Percentiles rank a stretch among this genome's conserved stretches.
These are phyloP conservation scores for Aspergillus tamarii DNA, from an alignment of 2,329 filamentous ascomycete species.

Conservation along the genomic window DNA sequence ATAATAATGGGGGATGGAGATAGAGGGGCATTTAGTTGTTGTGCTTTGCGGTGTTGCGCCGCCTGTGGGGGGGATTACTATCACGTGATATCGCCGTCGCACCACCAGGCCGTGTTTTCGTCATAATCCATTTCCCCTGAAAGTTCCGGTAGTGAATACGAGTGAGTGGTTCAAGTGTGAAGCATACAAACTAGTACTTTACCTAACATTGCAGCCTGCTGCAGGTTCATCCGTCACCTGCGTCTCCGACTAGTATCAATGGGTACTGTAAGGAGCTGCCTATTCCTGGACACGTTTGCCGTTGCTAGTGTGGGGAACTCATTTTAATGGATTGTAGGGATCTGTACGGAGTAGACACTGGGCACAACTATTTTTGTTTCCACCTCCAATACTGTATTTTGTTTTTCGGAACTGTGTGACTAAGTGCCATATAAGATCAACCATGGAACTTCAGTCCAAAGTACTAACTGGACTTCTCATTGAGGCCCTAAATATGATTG, in stretches of 20 bases:
- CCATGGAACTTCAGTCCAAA: background rate
- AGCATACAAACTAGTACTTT: background rate
- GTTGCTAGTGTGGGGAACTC: slow-evolving; percentile 2
- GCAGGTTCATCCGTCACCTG: background rate
- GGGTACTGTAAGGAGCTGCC: background rate
- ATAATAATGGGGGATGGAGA: slow-evolving; percentile 26
- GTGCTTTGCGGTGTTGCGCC: slow-evolving; percentile 28
- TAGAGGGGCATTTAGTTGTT: slow-evolving; percentile 42
- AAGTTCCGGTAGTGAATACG: background rate
- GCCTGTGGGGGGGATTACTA: slow-evolving; percentile 29
- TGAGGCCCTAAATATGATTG: no score
- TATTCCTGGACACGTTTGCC: slow-evolving; percentile 1
- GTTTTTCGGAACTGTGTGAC: background rate
- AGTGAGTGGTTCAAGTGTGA: background rate
- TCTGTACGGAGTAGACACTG: background rate
- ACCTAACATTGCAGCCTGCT: slow-evolving; percentile 12
- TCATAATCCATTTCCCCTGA: slow-evolving; percentile 9
- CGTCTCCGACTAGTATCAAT: background rate
- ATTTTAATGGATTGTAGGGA: background rate
- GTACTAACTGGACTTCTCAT: background rate
- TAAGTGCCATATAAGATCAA: background rate
- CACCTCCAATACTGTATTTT: background rate
- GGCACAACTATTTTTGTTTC: background rate
- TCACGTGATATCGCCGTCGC: slow-evolving; percentile 27
- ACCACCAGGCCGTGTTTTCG: slow-evolving; percentile 22